phyloP scores from a whole-genome alignment of 129 eudicot species.

The Lactuca saligna region DNA sequence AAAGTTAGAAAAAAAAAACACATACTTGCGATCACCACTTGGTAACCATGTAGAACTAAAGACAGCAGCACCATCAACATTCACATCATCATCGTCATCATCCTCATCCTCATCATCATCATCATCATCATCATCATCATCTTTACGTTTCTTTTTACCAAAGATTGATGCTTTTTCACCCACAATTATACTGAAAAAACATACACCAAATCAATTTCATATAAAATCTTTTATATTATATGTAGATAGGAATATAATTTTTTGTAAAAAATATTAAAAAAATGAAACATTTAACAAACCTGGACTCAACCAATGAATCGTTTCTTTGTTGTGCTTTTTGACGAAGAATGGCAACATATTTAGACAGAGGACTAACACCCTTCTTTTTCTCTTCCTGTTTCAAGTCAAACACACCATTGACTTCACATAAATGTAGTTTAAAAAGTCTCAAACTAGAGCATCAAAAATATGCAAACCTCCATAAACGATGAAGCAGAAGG shows the following conservation, averaged over 20 bases:
- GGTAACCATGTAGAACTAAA: conserved; percentile 71
- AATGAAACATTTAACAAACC: conserved; percentile 19
- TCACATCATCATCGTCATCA: conserved; percentile 26
- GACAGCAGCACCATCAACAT: conserved; percentile 50
- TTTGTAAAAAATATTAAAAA: too few relatives aligned
- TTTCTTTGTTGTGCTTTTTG: conserved; percentile 67
- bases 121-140: conserved; percentile 32
- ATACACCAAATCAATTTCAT: neutral
- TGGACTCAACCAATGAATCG: conserved; percentile 54
- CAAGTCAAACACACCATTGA: conserved; percentile 3
- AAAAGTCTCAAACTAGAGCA: too few relatives aligned
- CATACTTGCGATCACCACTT: conserved; percentile 57
- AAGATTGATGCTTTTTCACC: conserved; percentile 65
- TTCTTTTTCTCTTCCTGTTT: conserved; percentile 62
- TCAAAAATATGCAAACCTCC: conserved; percentile 49
- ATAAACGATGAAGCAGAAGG: conserved; percentile 65
- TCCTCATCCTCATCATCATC: conserved; percentile 40
- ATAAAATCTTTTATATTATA: too few relatives aligned
- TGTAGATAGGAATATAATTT: too few relatives aligned
- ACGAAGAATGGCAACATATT: conserved; percentile 56
- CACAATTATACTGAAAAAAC: conserved; percentile 58
- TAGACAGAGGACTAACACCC: conserved; percentile 59
- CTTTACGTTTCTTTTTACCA: conserved; percentile 41
- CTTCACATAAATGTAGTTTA: neutral
- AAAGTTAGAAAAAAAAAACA: neutral